Percentiles rank a stretch among this genome's conserved stretches.
These are phyloP conservation scores for Pseudogymnoascus sp. DNA, from an alignment of 2,329 filamentous ascomycete species.

Conservation along the genomic window DNA sequence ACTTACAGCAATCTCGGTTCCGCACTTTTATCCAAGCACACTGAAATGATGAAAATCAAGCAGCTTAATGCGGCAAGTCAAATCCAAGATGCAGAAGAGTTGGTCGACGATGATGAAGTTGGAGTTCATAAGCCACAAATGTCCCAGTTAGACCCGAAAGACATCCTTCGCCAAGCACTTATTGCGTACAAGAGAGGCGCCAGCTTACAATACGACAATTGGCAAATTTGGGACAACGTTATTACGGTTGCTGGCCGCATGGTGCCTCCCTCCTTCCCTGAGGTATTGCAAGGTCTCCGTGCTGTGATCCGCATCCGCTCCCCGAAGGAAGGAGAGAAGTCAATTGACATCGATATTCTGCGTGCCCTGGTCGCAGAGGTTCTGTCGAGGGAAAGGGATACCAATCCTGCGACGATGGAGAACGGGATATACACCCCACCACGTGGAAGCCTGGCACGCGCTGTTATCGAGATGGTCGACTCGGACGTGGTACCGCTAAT, in stretches of 20 bases:
- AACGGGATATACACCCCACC: conserved; percentile 35
- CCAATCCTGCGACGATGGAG: conserved; percentile 27
- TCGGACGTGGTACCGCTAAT: conserved; percentile 72
- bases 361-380: conserved; percentile 65
- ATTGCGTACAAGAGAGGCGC: conserved; percentile 83
- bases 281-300: conserved; percentile 68
- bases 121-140: conserved; percentile 17
- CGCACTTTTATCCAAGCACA: conserved; percentile 65
- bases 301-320: conserved; percentile 69
- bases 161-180: conserved; percentile 65
- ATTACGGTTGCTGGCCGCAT: conserved; percentile 78
- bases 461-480: conserved; percentile 68
- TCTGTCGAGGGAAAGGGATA: conserved; percentile 40
- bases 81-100: conserved; percentile 20
- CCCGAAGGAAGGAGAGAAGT: conserved; percentile 61
- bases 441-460: conserved; percentile 53
- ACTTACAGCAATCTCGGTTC: conserved; percentile 94
- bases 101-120: conserved; percentile 26
- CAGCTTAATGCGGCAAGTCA: conserved; percentile 9
- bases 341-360: conserved; percentile 68
- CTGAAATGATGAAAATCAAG: conserved; percentile 37
- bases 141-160: conserved; percentile 25
- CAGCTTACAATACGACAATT: conserved; percentile 73
- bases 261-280: conserved; percentile 63
- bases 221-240: conserved; percentile 95